phyloP scores from a whole-genome alignment of 257 asterid genomes.

The Jasminum sambac region DNA sequence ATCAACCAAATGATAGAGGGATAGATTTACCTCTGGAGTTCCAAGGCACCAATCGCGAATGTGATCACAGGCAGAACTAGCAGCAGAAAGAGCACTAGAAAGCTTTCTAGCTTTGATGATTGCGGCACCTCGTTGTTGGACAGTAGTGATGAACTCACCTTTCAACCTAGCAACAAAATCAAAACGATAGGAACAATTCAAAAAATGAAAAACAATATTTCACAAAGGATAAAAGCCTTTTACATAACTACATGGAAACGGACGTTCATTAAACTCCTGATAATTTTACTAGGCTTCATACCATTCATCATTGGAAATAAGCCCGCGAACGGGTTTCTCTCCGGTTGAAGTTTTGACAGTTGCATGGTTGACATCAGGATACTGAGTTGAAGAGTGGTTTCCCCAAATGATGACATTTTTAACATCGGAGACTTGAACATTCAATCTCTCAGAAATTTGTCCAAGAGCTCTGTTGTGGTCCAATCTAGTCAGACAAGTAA shows the following conservation, averaged over 20 bases:
- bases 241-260: neutral
- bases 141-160: conserved; percentile 70
- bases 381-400: conserved; percentile 91
- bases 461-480: conserved; percentile 99
- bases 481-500: conserved; percentile 85
- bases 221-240: neutral
- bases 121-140: conserved; percentile 98
- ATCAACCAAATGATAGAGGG: neutral
- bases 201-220: neutral
- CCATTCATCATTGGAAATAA: conserved; percentile 79
- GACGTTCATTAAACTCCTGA: neutral
- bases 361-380: conserved; percentile 93
- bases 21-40: conserved; percentile 73
- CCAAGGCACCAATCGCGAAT: conserved; percentile 98
- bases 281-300: conserved; percentile 24
- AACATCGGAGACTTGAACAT: conserved; percentile 81
- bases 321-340: conserved; percentile 76
- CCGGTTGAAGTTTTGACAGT: conserved; percentile 72
- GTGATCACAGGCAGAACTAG: conserved; percentile 96
- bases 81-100: conserved; percentile 97
- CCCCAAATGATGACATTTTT: conserved; percentile 95
- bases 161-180: conserved; percentile 58
- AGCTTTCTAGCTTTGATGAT: conserved; percentile 91
- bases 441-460: conserved; percentile 80
- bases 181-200: neutral